A percentile compares a stretch with the other conserved stretches of the same genome.
These are phyloP conservation scores for Diaporthe sp. DNA, from an alignment of 2,329 filamentous ascomycete species.

Conservation along the genomic window DNA sequence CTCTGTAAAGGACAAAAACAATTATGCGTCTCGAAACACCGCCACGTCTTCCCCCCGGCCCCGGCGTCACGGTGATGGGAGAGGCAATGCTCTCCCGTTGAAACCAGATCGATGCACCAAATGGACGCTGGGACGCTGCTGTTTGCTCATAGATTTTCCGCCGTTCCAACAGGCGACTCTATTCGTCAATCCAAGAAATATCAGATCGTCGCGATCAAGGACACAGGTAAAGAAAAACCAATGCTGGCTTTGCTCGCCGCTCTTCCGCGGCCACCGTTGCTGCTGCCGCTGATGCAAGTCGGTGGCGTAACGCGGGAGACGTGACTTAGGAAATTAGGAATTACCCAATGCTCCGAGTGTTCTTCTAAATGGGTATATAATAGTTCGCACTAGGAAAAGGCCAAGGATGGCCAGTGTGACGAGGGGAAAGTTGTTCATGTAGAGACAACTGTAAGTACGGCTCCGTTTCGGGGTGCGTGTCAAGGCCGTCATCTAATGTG, in stretches of 20 bases:
- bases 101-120: slow-evolving; percentile 4
- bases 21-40: slow-evolving; percentile 16
- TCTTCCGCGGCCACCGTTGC: neutral
- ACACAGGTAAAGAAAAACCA: slow-evolving; percentile 3
- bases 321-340: slow-evolving; percentile 29
- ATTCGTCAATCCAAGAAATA: slow-evolving; percentile 24
- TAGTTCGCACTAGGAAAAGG: slow-evolving; percentile 22
- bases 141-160: slow-evolving; percentile 12
- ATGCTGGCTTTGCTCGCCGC: slow-evolving; percentile 12
- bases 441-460: slow-evolving; percentile 31
- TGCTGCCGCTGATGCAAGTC: slow-evolving; percentile 20
- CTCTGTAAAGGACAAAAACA: slow-evolving; percentile 20
- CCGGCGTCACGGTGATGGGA: neutral
- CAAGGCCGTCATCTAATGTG: neutral
- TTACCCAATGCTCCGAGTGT: slow-evolving; percentile 19
- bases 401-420: slow-evolving; percentile 8
- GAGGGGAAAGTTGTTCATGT: slow-evolving; percentile 13
- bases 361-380: slow-evolving; percentile 33
- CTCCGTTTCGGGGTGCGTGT: neutral
- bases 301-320: slow-evolving; percentile 16
- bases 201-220: slow-evolving; percentile 1
- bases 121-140: neutral
- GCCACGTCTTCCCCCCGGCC: neutral
- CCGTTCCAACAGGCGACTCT: neutral
- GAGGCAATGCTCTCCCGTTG: neutral